Percentiles rank a stretch among this genome's conserved stretches.
Conservation (phyloP, 2,329 filamentous ascomycete species). For the Helminthosporium solani region DNA sequence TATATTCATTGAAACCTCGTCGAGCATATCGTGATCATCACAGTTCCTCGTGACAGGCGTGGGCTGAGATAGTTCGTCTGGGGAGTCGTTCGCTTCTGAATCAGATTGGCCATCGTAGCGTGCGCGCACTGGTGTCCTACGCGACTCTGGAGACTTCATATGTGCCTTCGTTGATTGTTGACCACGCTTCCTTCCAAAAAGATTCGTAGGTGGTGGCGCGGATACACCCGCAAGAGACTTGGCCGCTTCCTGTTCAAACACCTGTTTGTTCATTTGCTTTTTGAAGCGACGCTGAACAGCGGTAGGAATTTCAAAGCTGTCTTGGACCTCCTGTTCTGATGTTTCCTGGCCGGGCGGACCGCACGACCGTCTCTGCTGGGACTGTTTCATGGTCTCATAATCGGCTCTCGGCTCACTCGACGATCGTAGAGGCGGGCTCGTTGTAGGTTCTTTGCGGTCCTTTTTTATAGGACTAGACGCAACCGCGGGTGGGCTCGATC, state of each 20-base stretch:
- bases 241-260: conserved; percentile 24
- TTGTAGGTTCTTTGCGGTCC: conserved; percentile 17
- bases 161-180: conserved; percentile 17
- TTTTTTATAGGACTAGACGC: conserved; percentile 44
- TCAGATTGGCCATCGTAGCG: conserved; percentile 17
- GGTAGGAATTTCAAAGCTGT: conserved; percentile 34
- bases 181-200: conserved; percentile 13
- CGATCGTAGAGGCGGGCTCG: conserved; percentile 27
- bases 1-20: conserved; percentile 1
- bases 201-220: conserved; percentile 21
- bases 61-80: conserved; percentile 21
- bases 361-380: conserved; percentile 43
- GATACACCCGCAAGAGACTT: conserved; percentile 30
- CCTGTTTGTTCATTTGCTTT: conserved; percentile 23
- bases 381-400: conserved; percentile 48
- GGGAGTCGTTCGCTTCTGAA: conserved; percentile 23
- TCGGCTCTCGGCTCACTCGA: conserved; percentile 46
- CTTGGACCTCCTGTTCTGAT: conserved; percentile 17
- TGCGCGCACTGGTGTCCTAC: conserved; percentile 2
- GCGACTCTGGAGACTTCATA: conserved; percentile 29
- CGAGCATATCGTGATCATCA: conserved; percentile 30
- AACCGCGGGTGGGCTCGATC: conserved; percentile 40
- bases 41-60: conserved; percentile 12
- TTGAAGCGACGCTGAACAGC: conserved; percentile 17
- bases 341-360: conserved; percentile 15